Percentiles rank a stretch among this genome's conserved stretches.
These are phyloP conservation scores for Chrysanthemum makinoi DNA, from an alignment of 129 eudicot species.

Conservation along the genomic window DNA sequence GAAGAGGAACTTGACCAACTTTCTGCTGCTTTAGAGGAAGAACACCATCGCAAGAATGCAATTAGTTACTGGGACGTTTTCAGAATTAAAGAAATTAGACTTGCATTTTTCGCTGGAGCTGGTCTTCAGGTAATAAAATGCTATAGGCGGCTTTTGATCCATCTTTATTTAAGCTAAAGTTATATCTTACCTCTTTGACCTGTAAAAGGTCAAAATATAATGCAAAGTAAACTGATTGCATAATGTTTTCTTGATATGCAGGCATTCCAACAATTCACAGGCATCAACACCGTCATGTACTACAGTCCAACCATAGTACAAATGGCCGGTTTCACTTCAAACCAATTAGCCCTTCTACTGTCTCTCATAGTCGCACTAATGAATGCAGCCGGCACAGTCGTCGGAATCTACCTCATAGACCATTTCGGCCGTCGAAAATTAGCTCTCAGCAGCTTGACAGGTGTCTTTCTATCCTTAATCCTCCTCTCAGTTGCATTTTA, in stretches of 20 bases:
- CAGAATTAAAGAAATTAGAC: conserved; percentile 56
- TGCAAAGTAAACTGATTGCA: not conserved
- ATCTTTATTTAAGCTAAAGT: too few relatives aligned
- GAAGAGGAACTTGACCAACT: conserved; percentile 71
- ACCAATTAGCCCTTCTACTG: conserved; percentile 61
- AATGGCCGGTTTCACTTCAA: conserved; percentile 67
- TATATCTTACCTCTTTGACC: too few relatives aligned
- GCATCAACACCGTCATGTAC: conserved; percentile 81
- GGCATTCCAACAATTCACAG: conserved; percentile 78
- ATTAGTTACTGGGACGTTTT: conserved; percentile 63
- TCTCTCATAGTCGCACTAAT: conserved; percentile 67
- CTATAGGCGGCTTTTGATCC: not conserved
- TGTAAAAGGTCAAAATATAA: too few relatives aligned
- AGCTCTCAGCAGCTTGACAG: conserved; percentile 52
- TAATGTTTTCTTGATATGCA: conserved; percentile 13
- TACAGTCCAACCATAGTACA: conserved; percentile 80
- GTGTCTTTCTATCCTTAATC: conserved; percentile 58
- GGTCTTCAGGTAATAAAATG: conserved; percentile 57
- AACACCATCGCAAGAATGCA: conserved; percentile 38
- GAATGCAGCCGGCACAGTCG: conserved; percentile 57
- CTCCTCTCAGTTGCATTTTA: conserved; percentile 46
- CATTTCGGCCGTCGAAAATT: conserved; percentile 64
- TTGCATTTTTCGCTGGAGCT: conserved; percentile 84
- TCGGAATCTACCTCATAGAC: conserved; percentile 71
- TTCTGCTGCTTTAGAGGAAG: conserved; percentile 64